Conservation (phyloP, 2,329 filamentous ascomycete species). For the Arthroderma uncinatum region DNA sequence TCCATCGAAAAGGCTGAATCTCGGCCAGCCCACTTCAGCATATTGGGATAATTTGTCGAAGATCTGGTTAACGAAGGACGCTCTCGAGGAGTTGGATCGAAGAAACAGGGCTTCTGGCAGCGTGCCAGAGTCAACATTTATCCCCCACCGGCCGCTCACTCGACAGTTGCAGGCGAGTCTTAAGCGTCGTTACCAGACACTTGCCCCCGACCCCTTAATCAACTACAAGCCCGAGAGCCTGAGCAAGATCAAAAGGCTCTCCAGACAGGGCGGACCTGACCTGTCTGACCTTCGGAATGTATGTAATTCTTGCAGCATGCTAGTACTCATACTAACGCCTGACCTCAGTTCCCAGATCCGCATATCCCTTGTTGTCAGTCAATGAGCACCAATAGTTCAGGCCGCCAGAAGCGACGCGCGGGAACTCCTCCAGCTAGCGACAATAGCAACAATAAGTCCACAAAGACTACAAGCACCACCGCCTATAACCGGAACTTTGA, state of each 20-base stretch:
- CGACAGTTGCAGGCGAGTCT: slow-evolving; percentile 8
- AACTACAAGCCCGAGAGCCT: background rate
- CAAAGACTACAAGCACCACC: slow-evolving; percentile 1
- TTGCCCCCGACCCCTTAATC: slow-evolving; percentile 4
- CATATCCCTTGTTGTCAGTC: background rate
- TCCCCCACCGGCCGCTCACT: slow-evolving; percentile 9
- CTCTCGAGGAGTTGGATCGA: slow-evolving; percentile 18
- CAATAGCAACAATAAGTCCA: slow-evolving; percentile 5
- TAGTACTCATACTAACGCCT: background rate
- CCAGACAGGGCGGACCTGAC: slow-evolving; percentile 10
- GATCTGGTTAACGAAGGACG: slow-evolving; percentile 16
- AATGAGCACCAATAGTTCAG: background rate
- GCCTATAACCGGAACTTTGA: slow-evolving; percentile 29
- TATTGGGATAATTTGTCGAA: slow-evolving; percentile 21
- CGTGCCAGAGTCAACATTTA: background rate
- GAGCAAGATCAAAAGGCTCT: slow-evolving; percentile 11
- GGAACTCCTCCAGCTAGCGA: slow-evolving; percentile 6
- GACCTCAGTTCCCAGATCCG: background rate
- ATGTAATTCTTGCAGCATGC: slow-evolving; percentile 3
- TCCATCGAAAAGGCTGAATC: background rate
- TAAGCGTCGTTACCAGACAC: slow-evolving; percentile 7
- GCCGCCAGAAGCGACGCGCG: background rate
- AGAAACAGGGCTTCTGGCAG: slow-evolving; percentile 10
- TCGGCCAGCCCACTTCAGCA: background rate
- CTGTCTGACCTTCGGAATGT: slow-evolving; percentile 14